These are phyloP conservation scores for Butyriboletus appendiculatus DNA, from an alignment of 1,284 basidiomycete genomes.

Conservation along the genomic window DNA sequence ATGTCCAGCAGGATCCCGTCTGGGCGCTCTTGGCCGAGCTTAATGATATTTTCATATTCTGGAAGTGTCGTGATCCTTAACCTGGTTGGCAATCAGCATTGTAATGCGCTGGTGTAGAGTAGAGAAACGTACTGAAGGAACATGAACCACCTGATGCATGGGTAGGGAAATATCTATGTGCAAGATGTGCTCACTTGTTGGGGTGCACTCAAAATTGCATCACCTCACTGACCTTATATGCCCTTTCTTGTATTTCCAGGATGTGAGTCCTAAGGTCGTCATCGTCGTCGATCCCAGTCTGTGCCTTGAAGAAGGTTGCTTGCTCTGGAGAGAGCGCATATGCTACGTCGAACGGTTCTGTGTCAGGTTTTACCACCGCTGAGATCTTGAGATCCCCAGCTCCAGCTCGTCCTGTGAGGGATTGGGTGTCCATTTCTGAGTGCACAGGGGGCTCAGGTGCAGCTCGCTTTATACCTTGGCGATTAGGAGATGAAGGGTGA, in stretches of 20 bases:
- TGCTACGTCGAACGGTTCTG: background rate
- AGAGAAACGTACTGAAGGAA: constrained; percentile 20
- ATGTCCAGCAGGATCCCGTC: constrained; percentile 28
- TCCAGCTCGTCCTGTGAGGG: background rate
- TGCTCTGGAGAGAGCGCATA: constrained; percentile 23
- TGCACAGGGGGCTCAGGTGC: too few relatives aligned
- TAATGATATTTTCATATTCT: constrained; percentile 18
- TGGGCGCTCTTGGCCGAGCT: constrained; percentile 21
- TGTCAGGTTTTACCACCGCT: background rate
- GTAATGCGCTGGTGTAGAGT: rapidly evolving
- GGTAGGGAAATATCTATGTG: constrained; percentile 22
- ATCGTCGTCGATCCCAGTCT: constrained; percentile 21
- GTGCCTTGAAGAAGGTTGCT: constrained; percentile 25
- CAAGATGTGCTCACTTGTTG: background rate
- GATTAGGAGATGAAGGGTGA: too few relatives aligned
- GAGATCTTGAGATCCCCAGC: constrained; percentile 5
- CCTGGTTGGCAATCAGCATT: constrained; percentile 5
- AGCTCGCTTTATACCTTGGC: constrained; percentile 2
- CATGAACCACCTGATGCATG: constrained; percentile 14
- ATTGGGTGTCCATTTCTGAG: constrained; percentile 9
- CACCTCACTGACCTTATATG: constrained; percentile 16
- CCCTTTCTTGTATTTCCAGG: constrained; percentile 17
- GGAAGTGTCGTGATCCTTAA: constrained; percentile 12
- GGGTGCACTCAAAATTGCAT: too few relatives aligned
- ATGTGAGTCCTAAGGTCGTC: constrained; percentile 22